These are phyloP conservation scores for Carpinus viminea DNA, from an alignment of 306 rosid genomes.

Conservation along the genomic window DNA sequence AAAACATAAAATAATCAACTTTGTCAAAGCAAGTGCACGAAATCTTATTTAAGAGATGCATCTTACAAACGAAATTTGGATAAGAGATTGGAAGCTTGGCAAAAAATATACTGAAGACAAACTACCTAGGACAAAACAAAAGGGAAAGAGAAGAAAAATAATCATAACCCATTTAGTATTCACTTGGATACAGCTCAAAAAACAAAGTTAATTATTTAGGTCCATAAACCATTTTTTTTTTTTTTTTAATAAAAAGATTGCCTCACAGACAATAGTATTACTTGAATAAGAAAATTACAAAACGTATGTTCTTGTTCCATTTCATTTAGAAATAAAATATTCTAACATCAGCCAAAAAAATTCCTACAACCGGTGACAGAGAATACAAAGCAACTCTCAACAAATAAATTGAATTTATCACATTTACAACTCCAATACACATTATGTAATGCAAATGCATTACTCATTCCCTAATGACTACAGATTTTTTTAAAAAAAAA, in stretches of 20 bases:
- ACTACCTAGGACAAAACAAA: neutral
- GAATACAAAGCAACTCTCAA: too few species aligned
- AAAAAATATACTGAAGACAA: neutral
- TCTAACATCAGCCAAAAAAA: too few species aligned
- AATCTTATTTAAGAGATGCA: neutral
- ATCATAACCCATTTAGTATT: neutral
- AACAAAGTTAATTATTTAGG: neutral
- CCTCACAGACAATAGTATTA: neutral
- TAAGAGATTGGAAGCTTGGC: neutral
- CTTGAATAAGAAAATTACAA: neutral
- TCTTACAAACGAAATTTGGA: neutral
- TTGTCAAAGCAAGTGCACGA: neutral
- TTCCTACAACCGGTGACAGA: too few species aligned
- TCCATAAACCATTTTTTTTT: neutral
- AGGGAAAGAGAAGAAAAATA: too few species aligned
- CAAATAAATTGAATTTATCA: too few species aligned
- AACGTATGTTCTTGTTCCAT: neutral
- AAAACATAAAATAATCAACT: neutral
- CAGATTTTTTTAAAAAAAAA: neutral
- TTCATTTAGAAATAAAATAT: neutral
- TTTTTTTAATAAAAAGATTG: neutral
- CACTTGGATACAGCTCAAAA: neutral
- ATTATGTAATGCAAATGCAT: neutral
- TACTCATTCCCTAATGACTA: neutral
- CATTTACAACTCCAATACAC: too few species aligned